Base-by-base conservation (phyloP, 371 early-diverging fungal genomes). In the Actinomortierella ambigua region DNA sequence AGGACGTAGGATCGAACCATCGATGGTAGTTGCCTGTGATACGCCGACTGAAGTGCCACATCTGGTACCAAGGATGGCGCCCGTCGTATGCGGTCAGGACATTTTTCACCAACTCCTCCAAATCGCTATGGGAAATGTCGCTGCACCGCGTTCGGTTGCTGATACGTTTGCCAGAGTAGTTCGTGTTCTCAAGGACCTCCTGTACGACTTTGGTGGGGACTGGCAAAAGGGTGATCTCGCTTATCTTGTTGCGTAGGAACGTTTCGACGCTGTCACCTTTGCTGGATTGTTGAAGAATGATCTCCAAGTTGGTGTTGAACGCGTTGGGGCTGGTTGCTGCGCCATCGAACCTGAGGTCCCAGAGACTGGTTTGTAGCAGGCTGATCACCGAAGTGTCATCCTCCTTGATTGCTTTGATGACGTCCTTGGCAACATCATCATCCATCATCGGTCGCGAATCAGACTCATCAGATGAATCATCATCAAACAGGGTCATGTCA, bases 181-280 rank as follows among this genome's bases (percentile, higher is more conserved):
- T 4, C 5, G 44, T 44, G 44, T 44, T 44, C 44, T 44, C 13
- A 15, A 44, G 13, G 3, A 44, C 20, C 4, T 44, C 44, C 20
- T 20, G 4, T 20, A 44, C 44, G 44, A 44, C 44, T 44, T 44
- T 2, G 13, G 15, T n/a, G 4, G 3, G 4, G 3, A 44, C 44
- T 3, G 44, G 44, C 20, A 20, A n/a, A 4, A n/a, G 15, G 3
- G 44, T 44, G 44, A n/a, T n/a, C 2, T 4, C 20, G n/a, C n/a
- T n/a, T 44, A 44, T 44, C 13, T 44, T 44, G 20, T 44, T 20
- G 44, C 44, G 44, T 13, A 44, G 44, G 44, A 44, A 44, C 44
- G 44, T 44, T 44, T 4, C 2, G 13, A 44, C 13, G 13, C 3
- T 13, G n/a, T 44, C 44, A 44, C 20, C 44, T 3, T 15, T 4